Conservation (phyloP, 192 early-diverging fungal genomes). For the Coemansia sp. region DNA sequence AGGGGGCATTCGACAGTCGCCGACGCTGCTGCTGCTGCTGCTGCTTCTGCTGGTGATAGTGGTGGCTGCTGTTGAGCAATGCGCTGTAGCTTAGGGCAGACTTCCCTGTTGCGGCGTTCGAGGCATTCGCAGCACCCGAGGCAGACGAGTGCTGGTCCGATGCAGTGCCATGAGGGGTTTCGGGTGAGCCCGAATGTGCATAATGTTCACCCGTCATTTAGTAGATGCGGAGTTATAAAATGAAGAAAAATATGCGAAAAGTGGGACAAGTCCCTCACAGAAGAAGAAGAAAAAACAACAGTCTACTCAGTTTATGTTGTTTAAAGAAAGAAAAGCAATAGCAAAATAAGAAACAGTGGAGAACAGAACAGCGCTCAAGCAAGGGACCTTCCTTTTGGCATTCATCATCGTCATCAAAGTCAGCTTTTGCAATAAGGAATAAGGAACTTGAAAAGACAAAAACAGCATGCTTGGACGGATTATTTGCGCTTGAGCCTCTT, state of each 20-base stretch:
- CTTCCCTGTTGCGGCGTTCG: conserved; percentile 21
- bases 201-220: conserved; percentile 37
- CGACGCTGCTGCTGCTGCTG: conserved; percentile 20
- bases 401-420: not conserved
- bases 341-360: not conserved
- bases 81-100: conserved; percentile 27
- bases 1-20: conserved; percentile 42
- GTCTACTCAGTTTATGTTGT: not conserved
- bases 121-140: conserved; percentile 5
- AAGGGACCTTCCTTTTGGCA: not conserved
- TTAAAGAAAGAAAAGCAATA: not conserved
- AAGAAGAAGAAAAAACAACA: not conserved
- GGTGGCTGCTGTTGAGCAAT: conserved; percentile 30
- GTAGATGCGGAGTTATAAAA: conserved; percentile 13
- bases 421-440: not conserved
- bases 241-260: conserved; percentile 4
- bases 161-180: conserved; percentile 22
- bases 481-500: not conserved
- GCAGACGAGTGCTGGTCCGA: conserved; percentile 22
- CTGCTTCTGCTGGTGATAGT: conserved; percentile 8
- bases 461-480: not conserved
- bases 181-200: conserved; percentile 22
- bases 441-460: not conserved
- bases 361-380: not conserved
- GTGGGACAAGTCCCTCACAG: conserved; percentile 1